Percentiles rank a stretch among this genome's conserved stretches.
Conservation (phyloP, 2,329 filamentous ascomycete genomes). For the Colletotrichum karsti region DNA sequence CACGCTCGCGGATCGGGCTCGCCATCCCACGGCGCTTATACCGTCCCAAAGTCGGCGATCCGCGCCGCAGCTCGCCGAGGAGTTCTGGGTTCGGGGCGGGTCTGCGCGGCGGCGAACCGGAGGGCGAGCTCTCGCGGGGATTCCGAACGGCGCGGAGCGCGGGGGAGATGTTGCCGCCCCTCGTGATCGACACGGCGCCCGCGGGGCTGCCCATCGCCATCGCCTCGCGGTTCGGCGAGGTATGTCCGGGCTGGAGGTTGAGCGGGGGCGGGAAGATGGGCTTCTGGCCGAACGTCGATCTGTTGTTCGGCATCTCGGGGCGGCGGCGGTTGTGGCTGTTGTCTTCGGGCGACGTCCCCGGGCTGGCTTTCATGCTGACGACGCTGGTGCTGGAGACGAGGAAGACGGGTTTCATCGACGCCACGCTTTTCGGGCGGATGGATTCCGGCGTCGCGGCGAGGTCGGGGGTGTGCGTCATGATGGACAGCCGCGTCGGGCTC, state of each 20-base stretch:
- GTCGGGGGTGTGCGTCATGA: conserved; percentile 7
- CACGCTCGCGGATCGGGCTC: conserved; percentile 9
- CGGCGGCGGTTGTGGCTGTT: not conserved
- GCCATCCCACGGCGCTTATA: conserved; percentile 7
- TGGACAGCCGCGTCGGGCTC: conserved; percentile 1
- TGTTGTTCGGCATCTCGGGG: conserved; percentile 2
- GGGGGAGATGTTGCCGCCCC: not conserved
- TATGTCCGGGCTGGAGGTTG: conserved; percentile 3
- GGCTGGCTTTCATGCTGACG: conserved; percentile 26
- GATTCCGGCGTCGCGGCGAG: not conserved
- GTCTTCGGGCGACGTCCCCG: conserved; percentile 26
- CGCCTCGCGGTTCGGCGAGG: not conserved
- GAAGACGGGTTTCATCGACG: conserved; percentile 28
- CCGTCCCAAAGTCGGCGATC: conserved; percentile 9
- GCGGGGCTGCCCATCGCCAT: not conserved
- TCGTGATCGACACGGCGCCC: not conserved
- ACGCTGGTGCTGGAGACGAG: conserved; percentile 23
- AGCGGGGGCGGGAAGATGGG: conserved; percentile 25
- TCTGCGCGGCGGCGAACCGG: not conserved
- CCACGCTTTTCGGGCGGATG: conserved; percentile 28
- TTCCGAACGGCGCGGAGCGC: not conserved
- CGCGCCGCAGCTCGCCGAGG: not conserved
- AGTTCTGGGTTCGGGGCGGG: conserved; percentile 1
- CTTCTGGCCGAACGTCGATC: conserved; percentile 15
- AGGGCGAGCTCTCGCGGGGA: not conserved